These are phyloP conservation scores for Pulveroboletus sp. DNA, from an alignment of 768 basidiomycete species.

Conservation along the genomic window DNA sequence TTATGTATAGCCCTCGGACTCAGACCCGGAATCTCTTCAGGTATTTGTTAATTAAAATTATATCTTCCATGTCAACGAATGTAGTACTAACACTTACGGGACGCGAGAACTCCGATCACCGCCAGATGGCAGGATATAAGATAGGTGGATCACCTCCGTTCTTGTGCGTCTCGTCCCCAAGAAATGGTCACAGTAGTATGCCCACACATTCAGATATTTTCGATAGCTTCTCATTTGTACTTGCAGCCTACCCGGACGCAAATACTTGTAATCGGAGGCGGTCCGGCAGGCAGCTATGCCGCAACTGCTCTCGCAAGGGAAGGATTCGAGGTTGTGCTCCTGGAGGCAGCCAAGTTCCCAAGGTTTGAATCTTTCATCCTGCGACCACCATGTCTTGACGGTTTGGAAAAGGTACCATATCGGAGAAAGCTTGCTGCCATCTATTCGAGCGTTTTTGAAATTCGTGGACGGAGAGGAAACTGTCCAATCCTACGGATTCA, in stretches of 20 bases:
- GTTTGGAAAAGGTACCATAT: constrained; percentile 9
- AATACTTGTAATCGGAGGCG: constrained; percentile 10
- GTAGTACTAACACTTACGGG: too few species aligned
- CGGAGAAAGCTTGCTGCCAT: constrained; percentile 8
- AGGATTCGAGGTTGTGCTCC: constrained; percentile 1
- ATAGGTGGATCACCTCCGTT: too few species aligned
- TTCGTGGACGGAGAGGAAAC: constrained; percentile 1
- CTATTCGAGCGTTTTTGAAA: neutral
- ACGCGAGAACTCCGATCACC: too few species aligned
- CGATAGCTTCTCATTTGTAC: too few species aligned
- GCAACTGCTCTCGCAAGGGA: constrained; percentile 6
- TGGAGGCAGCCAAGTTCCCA: constrained; percentile 8
- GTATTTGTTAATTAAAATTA: too few species aligned
- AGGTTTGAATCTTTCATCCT: neutral
- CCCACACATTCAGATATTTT: too few species aligned
- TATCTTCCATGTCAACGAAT: too few species aligned
- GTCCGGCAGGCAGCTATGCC: constrained; percentile 8
- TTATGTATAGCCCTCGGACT: too few species aligned
- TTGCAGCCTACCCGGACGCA: neutral
- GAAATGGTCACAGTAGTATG: too few species aligned
- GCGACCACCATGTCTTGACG: neutral
- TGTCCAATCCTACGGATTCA: neutral
- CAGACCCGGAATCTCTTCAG: too few species aligned
- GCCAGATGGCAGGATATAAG: too few species aligned
- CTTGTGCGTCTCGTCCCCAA: too few species aligned